phyloP scores from a whole-genome alignment of 2,329 filamentous ascomycete genomes.

The Pezicula radicicola region DNA sequence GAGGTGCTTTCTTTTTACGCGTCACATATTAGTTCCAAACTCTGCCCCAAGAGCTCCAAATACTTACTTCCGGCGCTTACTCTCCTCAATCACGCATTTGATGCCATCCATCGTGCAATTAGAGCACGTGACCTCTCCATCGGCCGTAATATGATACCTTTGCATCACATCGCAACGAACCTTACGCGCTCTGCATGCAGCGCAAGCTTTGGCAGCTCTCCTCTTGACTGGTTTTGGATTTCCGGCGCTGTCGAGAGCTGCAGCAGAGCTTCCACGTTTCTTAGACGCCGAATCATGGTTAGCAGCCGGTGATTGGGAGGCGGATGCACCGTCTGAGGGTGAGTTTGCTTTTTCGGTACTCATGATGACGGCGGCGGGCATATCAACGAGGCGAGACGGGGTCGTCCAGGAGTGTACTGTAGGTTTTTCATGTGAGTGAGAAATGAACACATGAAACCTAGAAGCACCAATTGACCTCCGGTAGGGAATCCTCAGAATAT shows the following conservation, averaged over 20 bases:
- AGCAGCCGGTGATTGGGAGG: constrained; percentile 4
- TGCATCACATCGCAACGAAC: constrained; percentile 94
- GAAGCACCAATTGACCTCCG: not conserved
- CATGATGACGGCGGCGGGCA: constrained; percentile 26
- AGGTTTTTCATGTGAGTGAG: not conserved
- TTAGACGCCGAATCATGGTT: constrained; percentile 8
- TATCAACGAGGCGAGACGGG: constrained; percentile 17
- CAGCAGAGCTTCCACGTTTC: constrained; percentile 15
- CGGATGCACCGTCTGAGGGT: not conserved
- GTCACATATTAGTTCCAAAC: not conserved
- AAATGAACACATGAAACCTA: not conserved
- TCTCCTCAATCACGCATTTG: constrained; percentile 52
- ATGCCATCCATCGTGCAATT: constrained; percentile 41
- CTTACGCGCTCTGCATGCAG: constrained; percentile 83
- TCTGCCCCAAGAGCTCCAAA: not conserved
- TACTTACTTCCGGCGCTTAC: constrained; percentile 65
- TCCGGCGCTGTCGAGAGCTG: constrained; percentile 17
- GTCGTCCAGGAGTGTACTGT: not conserved
- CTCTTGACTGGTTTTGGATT: constrained; percentile 53
- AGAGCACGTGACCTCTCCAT: constrained; percentile 25
- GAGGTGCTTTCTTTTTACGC: constrained; percentile 21
- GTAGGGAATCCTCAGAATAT: not conserved
- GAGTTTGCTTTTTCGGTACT: constrained; percentile 4
- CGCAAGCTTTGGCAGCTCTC: constrained; percentile 87
- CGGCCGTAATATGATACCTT: constrained; percentile 33